phyloP scores from a whole-genome alignment of 257 asterid species.

The Linderniella brevidens region DNA sequence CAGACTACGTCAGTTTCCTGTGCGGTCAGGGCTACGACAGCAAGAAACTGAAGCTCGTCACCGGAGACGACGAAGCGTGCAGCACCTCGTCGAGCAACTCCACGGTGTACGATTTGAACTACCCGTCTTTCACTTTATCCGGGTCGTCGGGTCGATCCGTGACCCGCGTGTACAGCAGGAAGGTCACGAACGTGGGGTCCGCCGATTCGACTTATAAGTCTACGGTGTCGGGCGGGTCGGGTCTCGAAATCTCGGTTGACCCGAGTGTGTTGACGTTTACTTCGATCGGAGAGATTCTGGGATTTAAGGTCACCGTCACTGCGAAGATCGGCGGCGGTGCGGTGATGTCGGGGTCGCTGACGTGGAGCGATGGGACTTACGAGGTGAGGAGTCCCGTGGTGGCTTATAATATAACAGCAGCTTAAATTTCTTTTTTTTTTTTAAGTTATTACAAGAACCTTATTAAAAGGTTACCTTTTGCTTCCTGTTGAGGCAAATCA shows the following conservation, averaged over 20 bases:
- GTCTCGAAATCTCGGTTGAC: constrained; percentile 19
- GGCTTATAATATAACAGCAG: constrained; percentile 3
- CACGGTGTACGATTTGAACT: constrained; percentile 44
- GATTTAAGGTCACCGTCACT: constrained; percentile 18
- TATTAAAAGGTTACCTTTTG: no score
- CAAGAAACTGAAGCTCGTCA: constrained; percentile 22
- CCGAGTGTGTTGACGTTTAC: constrained; percentile 26
- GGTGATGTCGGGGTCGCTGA: constrained; percentile 24
- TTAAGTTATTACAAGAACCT: background rate
- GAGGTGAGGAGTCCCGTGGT: constrained; percentile 50
- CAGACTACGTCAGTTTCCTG: constrained; percentile 39
- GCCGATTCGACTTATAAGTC: constrained; percentile 34
- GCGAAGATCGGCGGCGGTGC: constrained; percentile 10
- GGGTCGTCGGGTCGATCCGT: background rate
- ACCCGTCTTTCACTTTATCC: constrained; percentile 40
- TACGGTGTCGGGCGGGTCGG: constrained; percentile 8
- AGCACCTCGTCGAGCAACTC: constrained; percentile 25
- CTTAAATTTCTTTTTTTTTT: no score
- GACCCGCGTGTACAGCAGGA: constrained; percentile 26
- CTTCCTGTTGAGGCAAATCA: background rate
- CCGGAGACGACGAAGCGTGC: constrained; percentile 38
- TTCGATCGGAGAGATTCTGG: constrained; percentile 21
- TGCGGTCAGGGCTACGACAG: constrained; percentile 63
- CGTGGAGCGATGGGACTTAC: constrained; percentile 41
- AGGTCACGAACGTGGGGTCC: constrained; percentile 46